These are phyloP conservation scores for Aspergillus awamori DNA, from an alignment of 2,329 filamentous ascomycete species.

Conservation along the genomic window DNA sequence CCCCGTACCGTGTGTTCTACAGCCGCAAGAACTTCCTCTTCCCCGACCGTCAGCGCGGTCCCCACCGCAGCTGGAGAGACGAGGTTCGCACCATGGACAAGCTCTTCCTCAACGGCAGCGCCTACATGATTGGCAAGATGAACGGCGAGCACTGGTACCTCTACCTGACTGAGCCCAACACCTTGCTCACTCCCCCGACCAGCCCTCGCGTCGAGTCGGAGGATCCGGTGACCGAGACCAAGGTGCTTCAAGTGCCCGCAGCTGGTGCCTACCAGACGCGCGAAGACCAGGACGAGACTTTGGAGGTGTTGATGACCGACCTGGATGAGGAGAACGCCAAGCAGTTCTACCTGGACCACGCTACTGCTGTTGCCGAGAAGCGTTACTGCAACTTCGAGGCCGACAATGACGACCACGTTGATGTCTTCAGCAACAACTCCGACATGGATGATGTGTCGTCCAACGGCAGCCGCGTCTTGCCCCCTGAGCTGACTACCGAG, in stretches of 20 bases:
- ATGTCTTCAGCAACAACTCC: conserved; percentile 79
- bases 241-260: conserved; percentile 58
- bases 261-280: conserved; percentile 24
- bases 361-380: conserved; percentile 86
- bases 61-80: conserved; percentile 96
- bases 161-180: conserved; percentile 88
- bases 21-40: conserved; percentile 98
- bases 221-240: conserved; percentile 59
- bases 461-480: conserved; percentile 55
- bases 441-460: conserved; percentile 62
- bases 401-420: conserved; percentile 59
- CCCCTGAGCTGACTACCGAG: conserved; percentile 82
- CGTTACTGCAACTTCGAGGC: conserved; percentile 73
- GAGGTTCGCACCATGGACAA: conserved; percentile 92
- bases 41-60: conserved; percentile 88
- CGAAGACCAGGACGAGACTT: conserved; percentile 51
- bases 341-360: conserved; percentile 74
- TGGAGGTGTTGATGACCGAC: conserved; percentile 71
- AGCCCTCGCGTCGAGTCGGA: conserved; percentile 64
- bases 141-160: conserved; percentile 99
- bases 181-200: conserved; percentile 75
- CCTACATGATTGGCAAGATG: conserved; percentile 99
- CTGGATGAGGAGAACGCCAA: conserved; percentile 67
- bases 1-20: conserved; percentile 95
- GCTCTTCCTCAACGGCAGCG: conserved; percentile 88